Conservation (phyloP, 306 rosid genomes). For the Lagenaria siceraria region DNA sequence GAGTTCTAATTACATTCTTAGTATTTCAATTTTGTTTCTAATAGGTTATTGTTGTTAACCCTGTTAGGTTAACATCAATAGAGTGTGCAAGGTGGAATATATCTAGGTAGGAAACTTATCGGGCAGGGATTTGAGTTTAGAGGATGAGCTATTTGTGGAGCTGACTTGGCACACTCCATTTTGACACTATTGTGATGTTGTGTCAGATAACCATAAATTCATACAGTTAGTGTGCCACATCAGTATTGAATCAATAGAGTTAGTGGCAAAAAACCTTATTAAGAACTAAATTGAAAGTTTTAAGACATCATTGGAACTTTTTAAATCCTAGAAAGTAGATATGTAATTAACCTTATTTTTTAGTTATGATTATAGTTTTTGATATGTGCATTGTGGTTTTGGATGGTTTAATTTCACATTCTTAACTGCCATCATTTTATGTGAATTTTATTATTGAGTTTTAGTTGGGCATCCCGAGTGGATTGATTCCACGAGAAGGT, state of each 20-base stretch:
- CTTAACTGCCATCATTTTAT: constrained; percentile 4
- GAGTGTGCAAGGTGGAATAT: neutral
- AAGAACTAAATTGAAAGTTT: neutral
- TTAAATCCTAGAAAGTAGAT: neutral
- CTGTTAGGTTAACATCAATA: neutral
- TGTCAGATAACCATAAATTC: neutral
- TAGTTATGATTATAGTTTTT: neutral
- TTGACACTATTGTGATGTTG: neutral
- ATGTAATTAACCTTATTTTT: neutral
- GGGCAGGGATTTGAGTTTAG: neutral
- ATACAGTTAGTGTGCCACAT: neutral
- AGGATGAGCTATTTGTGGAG: neutral
- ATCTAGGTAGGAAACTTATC: neutral
- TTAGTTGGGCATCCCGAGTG: constrained; percentile 99
- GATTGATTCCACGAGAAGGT: constrained; percentile 98
- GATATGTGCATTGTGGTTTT: neutral
- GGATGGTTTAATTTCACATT: neutral
- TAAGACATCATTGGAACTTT: neutral
- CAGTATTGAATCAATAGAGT: neutral
- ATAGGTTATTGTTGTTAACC: neutral
- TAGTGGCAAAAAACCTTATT: neutral
- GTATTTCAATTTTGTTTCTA: neutral
- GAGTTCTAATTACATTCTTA: neutral
- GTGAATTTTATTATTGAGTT: constrained; percentile 4
- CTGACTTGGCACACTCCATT: neutral